Evolutionary conservation across 495 filamentous ascomycete genomes (phyloP).

Genomic region (Podospora conica): DNA sequence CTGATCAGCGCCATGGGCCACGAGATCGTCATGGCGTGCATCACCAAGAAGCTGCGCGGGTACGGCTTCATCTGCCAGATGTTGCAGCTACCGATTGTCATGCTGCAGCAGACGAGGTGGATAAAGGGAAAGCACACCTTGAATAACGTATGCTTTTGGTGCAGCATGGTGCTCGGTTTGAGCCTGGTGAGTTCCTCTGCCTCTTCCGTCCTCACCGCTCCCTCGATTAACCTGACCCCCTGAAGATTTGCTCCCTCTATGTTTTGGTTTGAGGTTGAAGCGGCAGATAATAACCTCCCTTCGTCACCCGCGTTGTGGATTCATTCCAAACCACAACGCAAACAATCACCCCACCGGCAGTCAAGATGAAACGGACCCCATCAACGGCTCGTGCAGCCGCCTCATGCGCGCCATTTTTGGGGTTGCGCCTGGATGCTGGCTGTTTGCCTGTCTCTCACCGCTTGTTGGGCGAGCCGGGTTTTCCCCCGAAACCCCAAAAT

Average conservation of each 20-base stretch:
- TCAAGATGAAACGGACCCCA: not conserved
- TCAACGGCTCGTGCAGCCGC: not conserved
- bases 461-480: not conserved
- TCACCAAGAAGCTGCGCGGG: slow-evolving; percentile 92
- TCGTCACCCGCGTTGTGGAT: not conserved
- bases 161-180: slow-evolving; percentile 86
- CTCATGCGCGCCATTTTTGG: not conserved
- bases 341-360: not conserved
- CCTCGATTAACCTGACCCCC: slow-evolving; percentile 8
- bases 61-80: slow-evolving; percentile 95
- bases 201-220: not conserved
- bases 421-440: not conserved
- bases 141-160: slow-evolving; percentile 95
- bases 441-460: not conserved
- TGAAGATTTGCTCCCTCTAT: slow-evolving; percentile 49
- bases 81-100: slow-evolving; percentile 90
- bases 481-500: not conserved
- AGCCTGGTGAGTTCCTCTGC: slow-evolving; percentile 61
- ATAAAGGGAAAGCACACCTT: slow-evolving; percentile 67
- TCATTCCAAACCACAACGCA: not conserved
- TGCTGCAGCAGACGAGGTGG: slow-evolving; percentile 74
- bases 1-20: slow-evolving; percentile 83
- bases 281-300: not conserved
- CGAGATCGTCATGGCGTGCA: slow-evolving; percentile 95
- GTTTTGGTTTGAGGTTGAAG: slow-evolving; percentile 36